Percentiles rank a stretch among this genome's conserved stretches.
Evolutionary conservation across 306 rosid genomes (phyloP).

Genomic region (Arachis stenosperma): DNA sequence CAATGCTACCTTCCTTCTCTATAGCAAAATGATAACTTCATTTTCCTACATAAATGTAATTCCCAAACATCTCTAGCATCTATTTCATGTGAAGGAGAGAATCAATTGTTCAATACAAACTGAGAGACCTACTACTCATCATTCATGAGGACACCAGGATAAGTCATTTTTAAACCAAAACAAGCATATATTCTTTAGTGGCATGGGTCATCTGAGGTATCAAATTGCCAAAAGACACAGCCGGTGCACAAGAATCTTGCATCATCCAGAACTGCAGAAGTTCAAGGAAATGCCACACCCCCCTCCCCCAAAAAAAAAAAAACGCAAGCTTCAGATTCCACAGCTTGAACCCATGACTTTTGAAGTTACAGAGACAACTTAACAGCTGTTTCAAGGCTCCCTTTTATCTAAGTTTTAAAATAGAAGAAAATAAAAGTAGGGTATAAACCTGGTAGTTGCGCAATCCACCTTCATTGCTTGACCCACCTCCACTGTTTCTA

Average conservation of each 20-base stretch:
- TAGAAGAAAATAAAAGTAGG: constrained; percentile 2
- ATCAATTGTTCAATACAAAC: neutral
- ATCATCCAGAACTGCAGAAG: too few species aligned
- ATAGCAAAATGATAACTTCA: constrained; percentile 22
- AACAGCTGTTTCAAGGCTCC: too few species aligned
- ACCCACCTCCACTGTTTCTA: constrained; percentile 58
- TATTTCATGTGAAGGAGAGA: constrained; percentile 10
- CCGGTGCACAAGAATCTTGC: too few species aligned
- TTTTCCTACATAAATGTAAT: constrained; percentile 1
- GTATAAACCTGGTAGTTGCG: constrained; percentile 60
- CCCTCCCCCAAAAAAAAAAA: too few species aligned
- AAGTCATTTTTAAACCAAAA: neutral
- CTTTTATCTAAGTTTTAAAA: too few species aligned
- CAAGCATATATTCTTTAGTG: neutral
- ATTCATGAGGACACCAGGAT: neutral
- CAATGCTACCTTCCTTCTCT: neutral
- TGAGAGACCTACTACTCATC: neutral
- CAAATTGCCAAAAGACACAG: neutral
- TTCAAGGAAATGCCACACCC: too few species aligned
- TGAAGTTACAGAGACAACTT: too few species aligned
- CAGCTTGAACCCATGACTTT: too few species aligned
- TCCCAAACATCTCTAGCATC: constrained; percentile 20
- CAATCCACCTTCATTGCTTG: constrained; percentile 58
- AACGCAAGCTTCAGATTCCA: too few species aligned
- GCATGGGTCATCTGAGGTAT: neutral